Percentiles rank a stretch among this genome's conserved stretches.
Conservation (phyloP, 2,329 filamentous ascomycete species). For the Verticillium dahliae region DNA sequence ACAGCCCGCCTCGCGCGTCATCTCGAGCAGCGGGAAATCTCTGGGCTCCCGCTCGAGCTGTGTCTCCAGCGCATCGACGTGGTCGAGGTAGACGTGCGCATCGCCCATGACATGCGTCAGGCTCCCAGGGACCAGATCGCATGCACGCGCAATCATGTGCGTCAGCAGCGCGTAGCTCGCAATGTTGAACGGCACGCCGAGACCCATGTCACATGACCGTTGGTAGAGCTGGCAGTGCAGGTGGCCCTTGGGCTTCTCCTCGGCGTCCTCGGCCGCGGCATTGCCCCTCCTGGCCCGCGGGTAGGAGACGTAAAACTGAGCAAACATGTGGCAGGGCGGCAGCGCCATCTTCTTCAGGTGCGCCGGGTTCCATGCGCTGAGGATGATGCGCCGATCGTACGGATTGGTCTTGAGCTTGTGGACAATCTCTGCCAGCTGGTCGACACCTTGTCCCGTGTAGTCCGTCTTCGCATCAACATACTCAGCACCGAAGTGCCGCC, state of each 20-base stretch:
- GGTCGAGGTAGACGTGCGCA: constrained; percentile 92
- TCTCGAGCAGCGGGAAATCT: constrained; percentile 72
- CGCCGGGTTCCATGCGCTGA: constrained; percentile 89
- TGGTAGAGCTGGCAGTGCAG: constrained; percentile 90
- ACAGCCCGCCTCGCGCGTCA: constrained; percentile 59
- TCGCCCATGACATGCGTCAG: constrained; percentile 97
- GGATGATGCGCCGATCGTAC: constrained; percentile 83
- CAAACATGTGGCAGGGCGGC: constrained; percentile 96
- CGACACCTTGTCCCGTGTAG: constrained; percentile 83
- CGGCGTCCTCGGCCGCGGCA: constrained; percentile 20
- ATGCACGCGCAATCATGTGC: constrained; percentile 89
- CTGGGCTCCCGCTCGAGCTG: constrained; percentile 77
- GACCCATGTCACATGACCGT: constrained; percentile 90
- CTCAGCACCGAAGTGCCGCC: constrained; percentile 93
- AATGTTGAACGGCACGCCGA: constrained; percentile 97
- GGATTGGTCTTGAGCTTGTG: constrained; percentile 77
- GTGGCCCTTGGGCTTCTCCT: constrained; percentile 55
- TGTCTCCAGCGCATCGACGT: constrained; percentile 76
- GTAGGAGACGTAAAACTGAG: constrained; percentile 87
- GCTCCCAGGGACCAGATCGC: constrained; percentile 75
- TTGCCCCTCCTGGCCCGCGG: constrained; percentile 34
- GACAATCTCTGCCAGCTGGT: constrained; percentile 88
- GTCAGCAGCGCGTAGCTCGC: constrained; percentile 89
- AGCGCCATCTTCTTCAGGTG: constrained; percentile 85
- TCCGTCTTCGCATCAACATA: constrained; percentile 75